Evolutionary conservation across 2,329 filamentous ascomycete genomes (phyloP).

Genomic region (Camillea tinctor): DNA sequence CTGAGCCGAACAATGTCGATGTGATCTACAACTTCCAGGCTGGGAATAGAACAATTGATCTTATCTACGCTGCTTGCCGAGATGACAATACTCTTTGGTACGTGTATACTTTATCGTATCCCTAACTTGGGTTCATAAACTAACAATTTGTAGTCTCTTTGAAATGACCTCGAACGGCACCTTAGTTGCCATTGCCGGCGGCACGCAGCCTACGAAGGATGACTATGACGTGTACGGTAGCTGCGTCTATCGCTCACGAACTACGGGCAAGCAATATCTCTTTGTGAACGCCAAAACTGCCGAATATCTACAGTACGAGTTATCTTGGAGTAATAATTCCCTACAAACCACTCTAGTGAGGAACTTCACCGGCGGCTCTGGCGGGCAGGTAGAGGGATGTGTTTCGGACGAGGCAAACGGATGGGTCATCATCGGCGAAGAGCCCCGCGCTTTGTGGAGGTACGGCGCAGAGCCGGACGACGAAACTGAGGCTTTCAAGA

Average conservation of each 20-base stretch:
- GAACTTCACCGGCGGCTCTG: constrained; percentile 49
- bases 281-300: constrained; percentile 55
- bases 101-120: constrained; percentile 15
- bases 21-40: constrained; percentile 49
- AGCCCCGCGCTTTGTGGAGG: constrained; percentile 50
- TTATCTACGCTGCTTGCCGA: constrained; percentile 51
- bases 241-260: constrained; percentile 48
- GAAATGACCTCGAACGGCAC: constrained; percentile 48
- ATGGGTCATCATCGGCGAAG: constrained; percentile 51
- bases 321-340: constrained; percentile 41
- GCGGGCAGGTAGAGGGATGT: constrained; percentile 54
- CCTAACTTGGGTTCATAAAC: not conserved
- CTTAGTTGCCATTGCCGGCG: constrained; percentile 42
- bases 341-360: constrained; percentile 48
- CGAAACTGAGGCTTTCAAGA: constrained; percentile 32
- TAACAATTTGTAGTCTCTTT: constrained; percentile 39
- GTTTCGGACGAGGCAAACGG: constrained; percentile 51
- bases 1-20: constrained; percentile 54
- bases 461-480: constrained; percentile 49
- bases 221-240: constrained; percentile 52
- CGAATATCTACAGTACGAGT: constrained; percentile 53
- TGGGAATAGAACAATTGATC: constrained; percentile 43
- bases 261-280: constrained; percentile 48
- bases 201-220: constrained; percentile 43
- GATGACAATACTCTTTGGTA: constrained; percentile 53